Base-by-base conservation (phyloP, 2,329 filamentous ascomycete genomes). In the Bipolaris gigantea region DNA sequence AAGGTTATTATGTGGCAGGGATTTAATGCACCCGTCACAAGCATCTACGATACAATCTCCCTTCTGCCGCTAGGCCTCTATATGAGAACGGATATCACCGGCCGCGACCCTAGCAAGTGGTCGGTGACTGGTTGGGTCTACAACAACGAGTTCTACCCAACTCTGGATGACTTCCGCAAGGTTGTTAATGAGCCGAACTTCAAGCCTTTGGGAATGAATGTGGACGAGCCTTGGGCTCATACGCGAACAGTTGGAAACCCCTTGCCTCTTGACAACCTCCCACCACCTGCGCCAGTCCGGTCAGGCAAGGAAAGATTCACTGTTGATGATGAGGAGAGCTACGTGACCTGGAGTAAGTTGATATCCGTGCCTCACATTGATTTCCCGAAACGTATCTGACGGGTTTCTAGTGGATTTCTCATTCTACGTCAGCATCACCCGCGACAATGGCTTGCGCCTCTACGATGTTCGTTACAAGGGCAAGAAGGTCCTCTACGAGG, bases 1-100 rank as follows among this genome's bases (percentile, higher is more conserved):
- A 43, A 32, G 40, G 40, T 43, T 5, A 43, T 43, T 8, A 43
- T 43, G 40, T 43, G 40, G 40, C 40, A 43, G 32, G 40, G 40
- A 6, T 43, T 43, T 4, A 43, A 43, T 32, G 40, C 40, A 2
- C 40, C 40, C 8, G 40, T 43, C 27, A 43, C n/a, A 33, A 43
- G 40, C 16, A 43, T 43, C 25, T 43, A 43, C 40, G 40, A 43
- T 9, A 9, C 40, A 4, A 43, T 43, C n/a, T 43, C 40, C 10
- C 16, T 43, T 43, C 25, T 43, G 27, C 40, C 40, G 5, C 40
- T 43, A 13, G 40, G 40, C 27, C 27, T 43, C 16, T 43, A 43
- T 13, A 43, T 43, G 40, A 43, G 40, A 43, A 43, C 40, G 16
- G 40, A 43, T 19, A 43, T 43, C 27, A 43, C 40, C 27, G 40